phyloP scores from a whole-genome alignment of 2,329 filamentous ascomycete species.

The Cladophialophora bantiana region DNA sequence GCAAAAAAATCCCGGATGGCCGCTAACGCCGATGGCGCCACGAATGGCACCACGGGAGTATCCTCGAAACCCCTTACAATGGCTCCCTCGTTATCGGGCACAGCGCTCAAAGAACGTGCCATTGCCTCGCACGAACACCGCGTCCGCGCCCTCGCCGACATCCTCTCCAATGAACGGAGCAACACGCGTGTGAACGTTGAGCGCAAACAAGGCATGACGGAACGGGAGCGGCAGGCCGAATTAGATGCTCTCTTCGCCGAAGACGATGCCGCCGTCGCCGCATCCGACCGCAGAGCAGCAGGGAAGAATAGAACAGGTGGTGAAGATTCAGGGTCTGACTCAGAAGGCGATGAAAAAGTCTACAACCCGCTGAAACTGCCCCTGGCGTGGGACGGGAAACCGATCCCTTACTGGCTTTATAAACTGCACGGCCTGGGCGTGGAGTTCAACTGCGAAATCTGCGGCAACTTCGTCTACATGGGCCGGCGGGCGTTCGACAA shows the following conservation, averaged over 20 bases:
- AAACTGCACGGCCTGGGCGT: conserved; percentile 94
- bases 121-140: conserved; percentile 89
- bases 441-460: conserved; percentile 95
- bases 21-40: conserved; percentile 24
- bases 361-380: conserved; percentile 98
- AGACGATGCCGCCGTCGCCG: conserved; percentile 51
- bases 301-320: conserved; percentile 44
- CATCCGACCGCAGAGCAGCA: conserved; percentile 39
- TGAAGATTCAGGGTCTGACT: conserved; percentile 71
- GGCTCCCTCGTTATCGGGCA: conserved; percentile 21
- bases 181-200: conserved; percentile 95
- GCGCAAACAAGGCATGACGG: conserved; percentile 96
- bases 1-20: conserved; percentile 56
- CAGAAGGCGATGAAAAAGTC: conserved; percentile 83
- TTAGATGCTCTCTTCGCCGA: conserved; percentile 82
- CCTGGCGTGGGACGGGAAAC: conserved; percentile 97
- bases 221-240: conserved; percentile 92
- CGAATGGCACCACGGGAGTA: conserved; percentile 31
- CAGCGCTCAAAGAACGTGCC: conserved; percentile 80
- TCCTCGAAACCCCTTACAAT: conserved; percentile 21
- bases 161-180: conserved; percentile 84
- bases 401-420: conserved; percentile 98
- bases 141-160: conserved; percentile 77
- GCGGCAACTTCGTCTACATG: conserved; percentile 99
- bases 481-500: conserved; percentile 95